These are phyloP conservation scores for Penicillium sp. DNA, from an alignment of 2,329 filamentous ascomycete genomes.

Conservation along the genomic window DNA sequence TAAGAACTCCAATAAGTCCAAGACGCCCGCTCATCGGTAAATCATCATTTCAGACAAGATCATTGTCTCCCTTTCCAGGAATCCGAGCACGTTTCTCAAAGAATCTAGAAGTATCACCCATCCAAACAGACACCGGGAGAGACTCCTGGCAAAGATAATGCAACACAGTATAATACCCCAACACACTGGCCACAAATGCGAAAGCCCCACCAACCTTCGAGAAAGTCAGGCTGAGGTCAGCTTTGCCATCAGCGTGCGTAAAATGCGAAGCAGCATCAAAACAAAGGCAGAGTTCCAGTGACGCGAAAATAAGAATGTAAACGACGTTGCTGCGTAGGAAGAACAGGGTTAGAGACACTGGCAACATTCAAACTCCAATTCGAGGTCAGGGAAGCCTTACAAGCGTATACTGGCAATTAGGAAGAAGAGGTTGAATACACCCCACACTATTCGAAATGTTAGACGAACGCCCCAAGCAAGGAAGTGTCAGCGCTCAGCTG, in stretches of 20 bases:
- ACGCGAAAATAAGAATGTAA: slow-evolving; percentile 4
- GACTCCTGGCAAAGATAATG: slow-evolving; percentile 14
- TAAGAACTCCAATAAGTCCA: no score
- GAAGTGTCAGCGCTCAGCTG: no score
- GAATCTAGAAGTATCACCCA: slow-evolving; percentile 5
- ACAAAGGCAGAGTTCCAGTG: slow-evolving; percentile 7
- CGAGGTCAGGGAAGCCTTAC: slow-evolving; percentile 8
- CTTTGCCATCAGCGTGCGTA: neutral
- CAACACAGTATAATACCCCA: slow-evolving; percentile 10
- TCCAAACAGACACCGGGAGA: slow-evolving; percentile 2
- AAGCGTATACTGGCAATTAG: slow-evolving; percentile 7
- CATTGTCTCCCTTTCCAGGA: neutral
- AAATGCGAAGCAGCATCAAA: slow-evolving; percentile 11
- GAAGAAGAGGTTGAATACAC: slow-evolving; percentile 13
- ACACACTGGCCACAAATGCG: slow-evolving; percentile 4
- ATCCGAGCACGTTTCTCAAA: neutral
- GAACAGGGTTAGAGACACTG: neutral
- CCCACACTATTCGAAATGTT: slow-evolving; percentile 10
- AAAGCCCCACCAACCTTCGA: slow-evolving; percentile 9
- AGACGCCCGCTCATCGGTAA: no score
- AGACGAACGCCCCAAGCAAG: no score
- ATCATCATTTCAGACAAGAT: neutral
- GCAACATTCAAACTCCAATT: no score
- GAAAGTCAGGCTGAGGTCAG: neutral
- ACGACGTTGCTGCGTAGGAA: slow-evolving; percentile 7